phyloP scores from a whole-genome alignment of 345 rosid genomes.

The Pistacia integerrima region DNA sequence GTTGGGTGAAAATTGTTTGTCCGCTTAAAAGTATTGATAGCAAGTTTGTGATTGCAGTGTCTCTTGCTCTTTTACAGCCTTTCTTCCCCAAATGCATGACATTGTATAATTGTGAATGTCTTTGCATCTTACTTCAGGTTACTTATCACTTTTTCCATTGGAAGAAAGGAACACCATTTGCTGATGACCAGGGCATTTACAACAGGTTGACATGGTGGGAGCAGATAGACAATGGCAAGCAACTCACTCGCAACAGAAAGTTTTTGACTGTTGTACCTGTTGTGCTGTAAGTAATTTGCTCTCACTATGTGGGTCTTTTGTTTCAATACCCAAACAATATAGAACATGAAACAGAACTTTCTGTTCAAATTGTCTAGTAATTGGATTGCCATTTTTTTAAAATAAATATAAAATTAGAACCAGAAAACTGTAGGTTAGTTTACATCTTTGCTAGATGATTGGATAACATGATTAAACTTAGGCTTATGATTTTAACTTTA shows the following conservation, averaged over 20 bases:
- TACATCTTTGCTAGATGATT: neutral
- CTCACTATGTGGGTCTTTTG: neutral
- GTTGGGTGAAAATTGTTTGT: neutral
- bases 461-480: neutral
- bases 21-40: neutral
- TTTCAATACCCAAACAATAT: neutral
- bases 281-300: constrained; percentile 61
- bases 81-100: too few species aligned
- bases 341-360: neutral
- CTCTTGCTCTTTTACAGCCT: neutral
- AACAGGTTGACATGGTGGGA: constrained; percentile 82
- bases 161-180: constrained; percentile 83
- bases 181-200: constrained; percentile 80
- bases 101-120: constrained; percentile 10
- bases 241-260: constrained; percentile 78
- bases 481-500: neutral
- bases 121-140: constrained; percentile 34
- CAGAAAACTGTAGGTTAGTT: neutral
- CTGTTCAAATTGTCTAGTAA: neutral
- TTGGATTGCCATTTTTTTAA: neutral
- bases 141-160: constrained; percentile 80
- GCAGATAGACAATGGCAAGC: constrained; percentile 83
- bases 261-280: constrained; percentile 79
- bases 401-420: neutral
- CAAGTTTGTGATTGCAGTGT: neutral